Conservation (phyloP, 768 basidiomycete species). For the Lactifluus rugatus region DNA sequence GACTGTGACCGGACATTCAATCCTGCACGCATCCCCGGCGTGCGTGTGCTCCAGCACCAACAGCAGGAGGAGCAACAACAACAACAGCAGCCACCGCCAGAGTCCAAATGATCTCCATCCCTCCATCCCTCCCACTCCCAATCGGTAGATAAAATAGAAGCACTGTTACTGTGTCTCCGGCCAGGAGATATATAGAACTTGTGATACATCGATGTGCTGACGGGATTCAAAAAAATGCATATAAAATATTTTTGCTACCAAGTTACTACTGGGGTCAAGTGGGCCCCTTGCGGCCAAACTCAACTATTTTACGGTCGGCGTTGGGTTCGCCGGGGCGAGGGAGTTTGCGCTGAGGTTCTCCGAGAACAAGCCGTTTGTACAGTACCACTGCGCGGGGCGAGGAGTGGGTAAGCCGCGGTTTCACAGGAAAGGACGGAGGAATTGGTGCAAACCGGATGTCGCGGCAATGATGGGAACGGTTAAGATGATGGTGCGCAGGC, state of each 20-base stretch:
- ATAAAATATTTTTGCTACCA: not conserved
- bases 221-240: not conserved
- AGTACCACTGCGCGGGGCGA: conserved; percentile 42
- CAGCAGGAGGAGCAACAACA: conserved; percentile 15
- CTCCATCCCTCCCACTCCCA: not conserved
- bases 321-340: conserved; percentile 22
- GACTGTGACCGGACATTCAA: conserved; percentile 94
- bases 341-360: conserved; percentile 37
- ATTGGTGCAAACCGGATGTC: conserved; percentile 42
- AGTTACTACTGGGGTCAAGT: not conserved
- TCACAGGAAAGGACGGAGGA: not conserved
- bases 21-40: conserved; percentile 79
- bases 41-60: conserved; percentile 45
- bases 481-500: conserved; percentile 47
- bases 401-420: conserved; percentile 1
- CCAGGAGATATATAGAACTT: not conserved
- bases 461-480: conserved; percentile 56
- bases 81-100: conserved; percentile 22
- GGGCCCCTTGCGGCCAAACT: conserved; percentile 14
- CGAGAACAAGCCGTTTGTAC: conserved; percentile 53
- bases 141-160: not conserved
- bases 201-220: not conserved
- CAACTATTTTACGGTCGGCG: conserved; percentile 14
- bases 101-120: conserved; percentile 7
- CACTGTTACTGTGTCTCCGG: not conserved